phyloP scores from a whole-genome alignment of 305 asterid genomes.

The Solanum chacoense region DNA sequence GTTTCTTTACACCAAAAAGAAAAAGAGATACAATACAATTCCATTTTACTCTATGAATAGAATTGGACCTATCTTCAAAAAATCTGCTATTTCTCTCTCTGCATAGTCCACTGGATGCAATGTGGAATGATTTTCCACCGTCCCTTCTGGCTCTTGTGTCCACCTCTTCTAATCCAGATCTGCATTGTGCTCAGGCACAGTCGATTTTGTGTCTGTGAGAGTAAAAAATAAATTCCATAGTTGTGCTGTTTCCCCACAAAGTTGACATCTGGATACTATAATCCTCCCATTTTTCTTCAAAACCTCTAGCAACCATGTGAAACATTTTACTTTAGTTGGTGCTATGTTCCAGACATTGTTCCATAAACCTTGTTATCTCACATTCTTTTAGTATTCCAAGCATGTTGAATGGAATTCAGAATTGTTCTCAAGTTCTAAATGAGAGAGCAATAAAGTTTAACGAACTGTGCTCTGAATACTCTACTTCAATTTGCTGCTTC shows the following conservation, averaged over 20 bases:
- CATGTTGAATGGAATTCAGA: neutral
- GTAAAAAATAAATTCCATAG: neutral
- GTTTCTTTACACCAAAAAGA: neutral
- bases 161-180: neutral
- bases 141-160: neutral
- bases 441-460: neutral
- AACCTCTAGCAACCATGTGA: neutral
- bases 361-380: neutral
- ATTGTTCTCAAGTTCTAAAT: neutral
- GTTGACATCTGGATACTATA: neutral
- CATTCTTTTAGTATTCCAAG: neutral
- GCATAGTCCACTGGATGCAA: neutral
- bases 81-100: neutral
- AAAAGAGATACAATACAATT: neutral
- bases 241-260: neutral
- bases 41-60: neutral
- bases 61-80: neutral
- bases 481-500: neutral
- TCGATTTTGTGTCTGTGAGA: neutral
- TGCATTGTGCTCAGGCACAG: neutral
- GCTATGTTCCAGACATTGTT: neutral
- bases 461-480: neutral
- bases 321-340: neutral
- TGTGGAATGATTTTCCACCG: neutral
- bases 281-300: neutral